A percentile compares a stretch with the other conserved stretches of the same genome.
Conservation (phyloP, 140 eudicot species). For the Bidens hawaiensis region DNA sequence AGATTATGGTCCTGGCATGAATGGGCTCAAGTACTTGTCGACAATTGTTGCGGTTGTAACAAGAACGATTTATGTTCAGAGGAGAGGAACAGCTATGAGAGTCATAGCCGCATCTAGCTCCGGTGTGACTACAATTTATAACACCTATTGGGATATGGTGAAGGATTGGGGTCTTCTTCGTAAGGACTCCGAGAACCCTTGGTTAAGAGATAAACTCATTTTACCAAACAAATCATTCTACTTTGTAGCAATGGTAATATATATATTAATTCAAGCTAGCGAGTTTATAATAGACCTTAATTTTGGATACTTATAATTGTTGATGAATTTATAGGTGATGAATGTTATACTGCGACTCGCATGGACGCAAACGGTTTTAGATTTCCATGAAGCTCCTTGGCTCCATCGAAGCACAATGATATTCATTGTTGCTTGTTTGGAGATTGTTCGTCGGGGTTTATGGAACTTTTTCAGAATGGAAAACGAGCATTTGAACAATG, state of each 20-base stretch:
- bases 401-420: constrained; percentile 40
- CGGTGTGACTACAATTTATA: constrained; percentile 46
- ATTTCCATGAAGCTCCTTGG: constrained; percentile 41
- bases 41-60: constrained; percentile 55
- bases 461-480: constrained; percentile 68
- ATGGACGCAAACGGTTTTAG: constrained; percentile 60
- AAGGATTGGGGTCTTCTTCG: constrained; percentile 67
- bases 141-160: constrained; percentile 61
- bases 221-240: constrained; percentile 40
- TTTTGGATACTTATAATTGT: not conserved
- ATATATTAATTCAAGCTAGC: not conserved
- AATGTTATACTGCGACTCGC: constrained; percentile 55
- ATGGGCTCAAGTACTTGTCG: constrained; percentile 63
- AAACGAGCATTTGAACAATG: constrained; percentile 56
- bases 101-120: constrained; percentile 53
- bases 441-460: constrained; percentile 55
- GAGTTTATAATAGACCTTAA: not conserved
- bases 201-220: constrained; percentile 58
- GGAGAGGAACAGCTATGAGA: constrained; percentile 30
- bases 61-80: constrained; percentile 47
- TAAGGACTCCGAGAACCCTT: constrained; percentile 45
- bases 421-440: constrained; percentile 46
- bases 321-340: constrained; percentile 32
- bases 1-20: constrained; percentile 40
- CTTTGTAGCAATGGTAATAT: constrained; percentile 40